Evolutionary conservation across 2,329 filamentous ascomycete genomes (phyloP), one percentile per base, ranked within the genome.

Genomic region (Clarireedia homoeocarpa): DNA sequence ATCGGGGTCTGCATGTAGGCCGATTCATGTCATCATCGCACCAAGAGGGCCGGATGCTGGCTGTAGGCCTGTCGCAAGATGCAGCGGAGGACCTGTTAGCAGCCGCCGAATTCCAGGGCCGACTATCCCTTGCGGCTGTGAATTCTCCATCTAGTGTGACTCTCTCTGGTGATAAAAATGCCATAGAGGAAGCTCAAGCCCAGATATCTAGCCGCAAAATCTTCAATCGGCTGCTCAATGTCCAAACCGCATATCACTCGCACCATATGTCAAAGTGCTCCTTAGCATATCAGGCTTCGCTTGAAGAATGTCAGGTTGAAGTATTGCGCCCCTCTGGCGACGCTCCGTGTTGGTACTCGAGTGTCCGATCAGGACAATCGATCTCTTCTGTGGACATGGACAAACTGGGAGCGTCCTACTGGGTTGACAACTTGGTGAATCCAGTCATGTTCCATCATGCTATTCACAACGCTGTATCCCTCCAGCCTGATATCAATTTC

Each of bases 361-460:
- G 58, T 54, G 59, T 61, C 20, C 20, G 20, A 20, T 20, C 20
- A 20, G 20, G 20, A 20, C 2, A 20, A 20, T 20, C 20, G 20
- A 3, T 20, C 20, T 20, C 20, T 6, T 20, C 44, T 24, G 60
- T 56, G n/a, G 56, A 48, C 6, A 20, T 20, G 20, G 20, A 20
- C 0, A 20, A 20, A 20, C 20, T 20, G 20, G 5, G 7, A 24
- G 6, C 14, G 20, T 17, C 24, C 10, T 5, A 27, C 2, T 15
- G 7, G 12, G 17, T 12, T 17, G 24, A 14, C 24, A 79, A 78
- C 51, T 62, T 79, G 63, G 30, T 45, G 12, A 46, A 46, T 4
- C 38, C 52, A 6, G 57, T 58, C 4, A 36, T 49, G 12, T 57
- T 58, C 48, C 42, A 24, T 17, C 42, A 50, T 10, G 52, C 58